These are phyloP conservation scores for Picea glauca DNA, from an alignment of 75 land plant genomes.

Conservation along the genomic window DNA sequence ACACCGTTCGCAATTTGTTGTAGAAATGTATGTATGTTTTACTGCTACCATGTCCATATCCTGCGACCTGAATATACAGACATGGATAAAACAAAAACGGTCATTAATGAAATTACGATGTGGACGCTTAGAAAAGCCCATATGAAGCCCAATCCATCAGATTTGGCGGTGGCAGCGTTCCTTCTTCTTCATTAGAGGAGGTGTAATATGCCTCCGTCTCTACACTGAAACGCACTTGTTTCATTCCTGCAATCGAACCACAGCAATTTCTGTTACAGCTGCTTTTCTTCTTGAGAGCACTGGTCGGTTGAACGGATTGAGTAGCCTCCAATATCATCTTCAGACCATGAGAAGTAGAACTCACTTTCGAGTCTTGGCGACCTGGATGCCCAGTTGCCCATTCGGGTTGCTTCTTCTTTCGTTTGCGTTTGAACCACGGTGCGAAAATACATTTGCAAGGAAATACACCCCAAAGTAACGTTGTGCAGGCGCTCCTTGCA, in stretches of 20 bases:
- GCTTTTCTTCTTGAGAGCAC: constrained; percentile 1
- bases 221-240: constrained; percentile 6
- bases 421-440: neutral
- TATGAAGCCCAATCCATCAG: constrained; percentile 5
- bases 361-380: neutral
- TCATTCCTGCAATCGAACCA: neutral
- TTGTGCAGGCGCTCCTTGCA: constrained; percentile 1
- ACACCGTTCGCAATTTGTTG: too few relatives aligned
- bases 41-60: too few relatives aligned
- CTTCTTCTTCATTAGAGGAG: neutral
- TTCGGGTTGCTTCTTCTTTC: neutral
- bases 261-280: too few relatives aligned
- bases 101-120: too few relatives aligned
- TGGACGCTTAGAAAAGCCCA: constrained; percentile 2
- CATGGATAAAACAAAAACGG: too few relatives aligned
- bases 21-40: too few relatives aligned
- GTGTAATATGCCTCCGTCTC: neutral
- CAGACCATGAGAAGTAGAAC: neutral
- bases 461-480: neutral
- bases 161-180: neutral
- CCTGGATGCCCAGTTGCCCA: neutral
- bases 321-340: neutral
- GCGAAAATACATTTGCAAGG: neutral
- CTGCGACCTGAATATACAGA: too few relatives aligned
- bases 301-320: neutral